Base-by-base conservation (phyloP, 2,329 filamentous ascomycete species). In the Hypoxylon sp. region DNA sequence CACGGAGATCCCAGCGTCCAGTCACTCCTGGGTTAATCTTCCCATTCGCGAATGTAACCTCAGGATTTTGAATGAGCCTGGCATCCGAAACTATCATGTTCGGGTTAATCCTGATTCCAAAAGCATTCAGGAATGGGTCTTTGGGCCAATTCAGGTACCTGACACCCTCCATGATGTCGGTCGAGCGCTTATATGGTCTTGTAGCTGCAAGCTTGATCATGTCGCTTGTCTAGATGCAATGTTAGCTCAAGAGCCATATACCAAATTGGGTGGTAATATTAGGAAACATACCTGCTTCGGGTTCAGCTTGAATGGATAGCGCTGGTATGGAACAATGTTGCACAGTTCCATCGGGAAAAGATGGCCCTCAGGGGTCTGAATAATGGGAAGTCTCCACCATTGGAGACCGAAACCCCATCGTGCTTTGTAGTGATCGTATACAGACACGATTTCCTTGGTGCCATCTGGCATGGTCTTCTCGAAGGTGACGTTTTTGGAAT, bases 121-220 rank as follows among this genome's bases (percentile, higher is more conserved):
- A 98, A 55, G 90, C 85, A 1, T 83, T 82, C 0, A 98, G 85
- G 54, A 92, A 90, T 0, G 85, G 87, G 72, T 99, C 96, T 0
- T 85, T 77, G 0, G 75, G 72, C 89, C 93, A 96, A 8, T 89
- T 82, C 0, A 95, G 84, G 71, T 91, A 86, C 0, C 82, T 77
- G 7, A 97, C 87, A 14, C 92, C 92, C 2, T 86, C 78, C 54
- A 89, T 82, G 73, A 98, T 94, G 20, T 92, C 88, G 0, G 78
- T 74, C 72, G 89, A 87, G n/a, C 96, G 92, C 31, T 89, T 78
- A 0, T 79, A 78, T 0, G 96, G 96, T 0, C 91, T 87, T 5
- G 92, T 93, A 3, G 97, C 95, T 0, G 95, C 95, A 75, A 95
- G 94, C 79, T 92, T 95, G 83, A 99, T 98, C 96, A 99, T 99